These are phyloP conservation scores for Arthrobotrys musiformis DNA, from an alignment of 2,329 filamentous ascomycete species.

Conservation along the genomic window DNA sequence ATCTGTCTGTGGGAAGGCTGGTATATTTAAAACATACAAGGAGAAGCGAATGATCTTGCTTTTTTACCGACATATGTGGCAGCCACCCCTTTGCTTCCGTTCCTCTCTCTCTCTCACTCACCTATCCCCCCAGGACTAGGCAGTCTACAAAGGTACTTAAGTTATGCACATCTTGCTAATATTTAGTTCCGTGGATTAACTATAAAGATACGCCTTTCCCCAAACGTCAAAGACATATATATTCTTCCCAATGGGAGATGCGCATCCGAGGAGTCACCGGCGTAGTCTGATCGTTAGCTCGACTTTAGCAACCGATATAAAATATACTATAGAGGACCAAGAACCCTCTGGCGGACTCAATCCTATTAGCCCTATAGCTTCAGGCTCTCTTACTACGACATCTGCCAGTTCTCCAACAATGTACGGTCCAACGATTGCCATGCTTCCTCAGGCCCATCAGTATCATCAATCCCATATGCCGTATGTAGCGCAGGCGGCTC, in stretches of 20 bases:
- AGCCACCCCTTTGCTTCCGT: conserved; percentile 48
- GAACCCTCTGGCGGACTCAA: conserved; percentile 27
- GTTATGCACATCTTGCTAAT: conserved; percentile 17
- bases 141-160: conserved; percentile 46
- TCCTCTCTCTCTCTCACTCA: conserved; percentile 23
- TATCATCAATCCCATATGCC: conserved; percentile 52
- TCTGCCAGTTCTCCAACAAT: conserved; percentile 49
- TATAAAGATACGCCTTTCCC: conserved; percentile 37
- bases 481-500: conserved; percentile 35
- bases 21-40: conserved; percentile 52
- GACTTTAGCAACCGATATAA: conserved; percentile 53
- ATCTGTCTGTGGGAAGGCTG: conserved; percentile 51
- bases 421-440: conserved; percentile 52
- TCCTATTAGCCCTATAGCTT: conserved; percentile 25
- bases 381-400: conserved; percentile 30
- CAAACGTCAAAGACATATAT: conserved; percentile 32
- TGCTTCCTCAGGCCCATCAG: conserved; percentile 42
- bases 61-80: conserved; percentile 50
- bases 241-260: conserved; percentile 56
- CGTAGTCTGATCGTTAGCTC: conserved; percentile 56
- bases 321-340: conserved; percentile 49
- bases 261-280: conserved; percentile 51
- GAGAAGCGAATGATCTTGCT: conserved; percentile 54
- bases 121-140: not conserved
- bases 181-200: conserved; percentile 27